Evolutionary conservation across 2,329 filamentous ascomycete genomes (phyloP), one percentile per base, ranked within the genome.

Genomic region (Teratosphaeria nubilosa): DNA sequence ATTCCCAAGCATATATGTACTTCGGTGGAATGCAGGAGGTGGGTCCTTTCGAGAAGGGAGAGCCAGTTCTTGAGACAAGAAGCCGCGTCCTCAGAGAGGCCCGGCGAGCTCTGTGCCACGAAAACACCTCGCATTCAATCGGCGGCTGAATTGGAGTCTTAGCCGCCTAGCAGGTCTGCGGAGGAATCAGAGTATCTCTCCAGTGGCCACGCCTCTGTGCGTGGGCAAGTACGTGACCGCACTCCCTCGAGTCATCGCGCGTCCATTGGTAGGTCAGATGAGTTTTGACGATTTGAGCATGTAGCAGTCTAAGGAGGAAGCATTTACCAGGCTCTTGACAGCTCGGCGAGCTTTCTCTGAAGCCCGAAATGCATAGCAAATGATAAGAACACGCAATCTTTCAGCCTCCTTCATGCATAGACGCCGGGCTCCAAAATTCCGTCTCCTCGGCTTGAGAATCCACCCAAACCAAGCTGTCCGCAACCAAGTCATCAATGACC

Each of bases 391-490:
- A 41, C 5, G 41, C n/a, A 48, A 10, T 20, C 41, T 10, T 58
- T 62, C 58, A 62, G n/a, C 56, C 60, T 24, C 64, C 63, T 58
- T 69, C 68, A 66, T 74, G 70, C 67, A 91, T 89, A 61, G 88
- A 89, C 0, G 86, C 85, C 0, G 89, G 89, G 59, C 85, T 89
- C 94, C 94, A 99, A 68, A 96, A 99, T 74, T 97, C 91, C 73
- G 86, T 91, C 76, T 97, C 92, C 9, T 82, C 80, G 34, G 80
- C 85, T 75, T 96, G 91, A 64, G 83, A 84, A 73, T 99, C 94
- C 5, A 97, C 85, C 94, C 94, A 99, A 14, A 99, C 83, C 77
- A 99, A 83, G 56, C 91, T 90, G 68, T 95, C 90, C 0, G 86
- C 85, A 55, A 97, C 80, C 34, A 99, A 76, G 73, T 99, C 94